Conservation (phyloP, 352 stramenopile genomes). For the Globisporangium okanoganense region DNA sequence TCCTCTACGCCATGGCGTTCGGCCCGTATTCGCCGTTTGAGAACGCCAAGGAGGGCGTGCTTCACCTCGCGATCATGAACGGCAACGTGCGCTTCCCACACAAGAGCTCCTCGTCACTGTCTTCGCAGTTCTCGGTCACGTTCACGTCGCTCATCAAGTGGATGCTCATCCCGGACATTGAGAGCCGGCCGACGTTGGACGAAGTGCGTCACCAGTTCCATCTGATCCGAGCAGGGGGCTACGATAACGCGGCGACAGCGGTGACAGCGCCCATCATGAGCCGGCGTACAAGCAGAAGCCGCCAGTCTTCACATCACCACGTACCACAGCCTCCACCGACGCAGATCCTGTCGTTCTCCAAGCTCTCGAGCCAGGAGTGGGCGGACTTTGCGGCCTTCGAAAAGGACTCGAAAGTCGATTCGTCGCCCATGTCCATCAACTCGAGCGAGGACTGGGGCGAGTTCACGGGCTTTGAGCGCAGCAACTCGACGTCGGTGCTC, state of each 20-base stretch:
- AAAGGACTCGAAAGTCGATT: conserved; percentile 6
- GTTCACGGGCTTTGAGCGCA: conserved; percentile 15
- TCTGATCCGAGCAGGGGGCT: conserved; percentile 9
- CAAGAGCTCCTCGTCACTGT: conserved; percentile 2
- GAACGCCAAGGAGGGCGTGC: conserved; percentile 41
- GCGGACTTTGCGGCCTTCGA: conserved; percentile 29
- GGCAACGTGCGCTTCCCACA: conserved; percentile 61
- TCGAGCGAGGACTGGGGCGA: conserved; percentile 17
- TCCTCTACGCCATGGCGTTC: conserved; percentile 90
- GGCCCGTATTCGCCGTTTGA: conserved; percentile 90
- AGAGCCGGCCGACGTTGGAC: conserved; percentile 56
- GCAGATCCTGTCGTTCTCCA: conserved; percentile 18
- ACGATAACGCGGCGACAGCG: not conserved
- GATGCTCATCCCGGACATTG: conserved; percentile 64
- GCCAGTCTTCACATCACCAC: not conserved
- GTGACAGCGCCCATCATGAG: not conserved
- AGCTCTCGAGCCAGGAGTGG: conserved; percentile 21
- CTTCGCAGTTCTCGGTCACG: conserved; percentile 41
- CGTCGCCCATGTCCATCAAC: conserved; percentile 11
- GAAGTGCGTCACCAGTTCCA: conserved; percentile 32
- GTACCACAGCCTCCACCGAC: conserved; percentile 5
- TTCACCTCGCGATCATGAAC: conserved; percentile 59
- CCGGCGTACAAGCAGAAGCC: not conserved
- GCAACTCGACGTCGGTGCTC: conserved; percentile 11
- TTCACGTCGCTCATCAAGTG: conserved; percentile 61